A percentile compares a stretch with the other conserved stretches of the same genome.
Conservation (phyloP, 2,329 filamentous ascomycete genomes). For the Fusarium setosum region DNA sequence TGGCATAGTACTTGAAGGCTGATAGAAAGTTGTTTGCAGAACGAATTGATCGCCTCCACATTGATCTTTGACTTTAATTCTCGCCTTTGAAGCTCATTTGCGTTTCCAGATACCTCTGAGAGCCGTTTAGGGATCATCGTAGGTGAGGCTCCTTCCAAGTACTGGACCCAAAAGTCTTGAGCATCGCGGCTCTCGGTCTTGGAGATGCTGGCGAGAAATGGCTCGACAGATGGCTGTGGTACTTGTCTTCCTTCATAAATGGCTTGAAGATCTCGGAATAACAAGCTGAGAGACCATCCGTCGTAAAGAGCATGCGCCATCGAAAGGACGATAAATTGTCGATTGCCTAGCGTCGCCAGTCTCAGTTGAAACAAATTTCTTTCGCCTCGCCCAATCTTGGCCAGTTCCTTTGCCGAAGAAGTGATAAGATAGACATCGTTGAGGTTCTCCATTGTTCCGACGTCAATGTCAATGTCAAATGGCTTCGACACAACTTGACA, state of each 20-base stretch:
- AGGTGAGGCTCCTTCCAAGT: conserved; percentile 64
- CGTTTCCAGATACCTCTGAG: neutral
- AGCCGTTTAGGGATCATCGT: conserved; percentile 45
- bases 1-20: conserved; percentile 83
- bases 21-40: conserved; percentile 75
- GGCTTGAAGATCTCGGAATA: conserved; percentile 77
- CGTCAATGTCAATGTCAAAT: conserved; percentile 29
- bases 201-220: conserved; percentile 57
- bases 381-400: conserved; percentile 49
- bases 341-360: conserved; percentile 49
- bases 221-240: conserved; percentile 60
- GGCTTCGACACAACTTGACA: conserved; percentile 59
- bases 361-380: conserved; percentile 61
- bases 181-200: conserved; percentile 34
- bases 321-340: conserved; percentile 69
- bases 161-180: conserved; percentile 76
- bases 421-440: conserved; percentile 52
- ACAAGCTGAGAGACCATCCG: conserved; percentile 81
- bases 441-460: conserved; percentile 38
- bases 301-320: conserved; percentile 92
- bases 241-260: conserved; percentile 66
- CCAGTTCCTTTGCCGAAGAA: conserved; percentile 50
- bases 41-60: conserved; percentile 49
- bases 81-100: conserved; percentile 8
- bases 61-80: conserved; percentile 22